phyloP scores from a whole-genome alignment of 2,329 filamentous ascomycete species.

The Elsinoe ampelina region DNA sequence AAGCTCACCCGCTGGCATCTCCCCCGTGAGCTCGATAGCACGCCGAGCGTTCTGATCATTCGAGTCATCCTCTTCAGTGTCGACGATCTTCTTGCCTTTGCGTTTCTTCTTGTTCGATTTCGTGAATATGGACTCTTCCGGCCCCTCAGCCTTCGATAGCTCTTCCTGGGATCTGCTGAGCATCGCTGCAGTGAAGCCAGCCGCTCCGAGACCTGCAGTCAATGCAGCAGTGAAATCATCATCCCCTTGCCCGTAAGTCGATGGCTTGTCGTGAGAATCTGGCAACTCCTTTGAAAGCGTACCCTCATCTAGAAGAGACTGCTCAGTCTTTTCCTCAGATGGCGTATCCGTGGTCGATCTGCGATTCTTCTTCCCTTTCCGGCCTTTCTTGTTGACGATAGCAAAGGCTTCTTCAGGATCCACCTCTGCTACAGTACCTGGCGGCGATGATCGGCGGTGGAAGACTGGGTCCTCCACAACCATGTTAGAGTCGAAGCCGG shows the following conservation, averaged over 20 bases:
- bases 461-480: slow-evolving; percentile 35
- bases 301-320: neutral
- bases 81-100: slow-evolving; percentile 34
- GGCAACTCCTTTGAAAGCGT: neutral
- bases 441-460: slow-evolving; percentile 28
- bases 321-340: neutral
- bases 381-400: slow-evolving; percentile 24
- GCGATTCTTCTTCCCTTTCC: slow-evolving; percentile 26
- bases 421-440: slow-evolving; percentile 24
- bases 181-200: slow-evolving; percentile 25
- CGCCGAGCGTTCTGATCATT: neutral
- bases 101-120: slow-evolving; percentile 31
- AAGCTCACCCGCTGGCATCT: neutral
- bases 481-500: slow-evolving; percentile 38
- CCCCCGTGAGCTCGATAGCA: slow-evolving; percentile 10
- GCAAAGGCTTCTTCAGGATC: slow-evolving; percentile 25
- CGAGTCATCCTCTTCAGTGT: neutral
- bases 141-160: slow-evolving; percentile 17
- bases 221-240: slow-evolving; percentile 29
- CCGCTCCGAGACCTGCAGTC: slow-evolving; percentile 27
- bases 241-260: slow-evolving; percentile 8
- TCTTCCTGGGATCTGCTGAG: slow-evolving; percentile 3
- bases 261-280: neutral
- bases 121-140: slow-evolving; percentile 26
- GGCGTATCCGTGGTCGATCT: neutral